A percentile compares a stretch with the other conserved stretches of the same genome.
These are phyloP conservation scores for Apiotrichum brassicae DNA, from an alignment of 1,284 basidiomycete genomes.

Conservation along the genomic window DNA sequence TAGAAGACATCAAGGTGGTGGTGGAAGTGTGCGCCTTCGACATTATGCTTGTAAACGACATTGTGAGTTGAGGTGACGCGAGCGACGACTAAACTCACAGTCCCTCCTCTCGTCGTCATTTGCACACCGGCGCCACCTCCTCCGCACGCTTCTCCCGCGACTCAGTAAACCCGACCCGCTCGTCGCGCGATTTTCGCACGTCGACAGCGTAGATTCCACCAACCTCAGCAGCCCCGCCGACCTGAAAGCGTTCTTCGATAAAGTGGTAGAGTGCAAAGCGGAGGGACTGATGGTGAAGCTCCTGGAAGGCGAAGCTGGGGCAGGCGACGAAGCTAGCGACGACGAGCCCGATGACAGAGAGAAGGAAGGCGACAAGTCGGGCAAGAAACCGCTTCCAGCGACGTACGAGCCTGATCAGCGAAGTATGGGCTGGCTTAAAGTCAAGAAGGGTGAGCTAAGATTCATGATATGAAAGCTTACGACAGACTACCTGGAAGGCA, in stretches of 20 bases:
- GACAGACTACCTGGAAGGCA: slow-evolving; percentile 46
- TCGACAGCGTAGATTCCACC: slow-evolving; percentile 65
- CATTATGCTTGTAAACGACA: slow-evolving; percentile 86
- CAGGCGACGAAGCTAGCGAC: slow-evolving; percentile 26
- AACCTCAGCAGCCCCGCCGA: slow-evolving; percentile 47
- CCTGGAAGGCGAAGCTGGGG: slow-evolving; percentile 44
- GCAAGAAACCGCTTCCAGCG: slow-evolving; percentile 67
- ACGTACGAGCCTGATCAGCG: slow-evolving; percentile 76
- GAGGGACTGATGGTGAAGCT: slow-evolving; percentile 95
- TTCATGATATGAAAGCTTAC: slow-evolving; percentile 53
- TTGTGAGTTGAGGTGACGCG: slow-evolving; percentile 54
- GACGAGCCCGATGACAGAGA: slow-evolving; percentile 13
- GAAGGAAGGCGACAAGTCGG: background rate
- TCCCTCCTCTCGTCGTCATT: slow-evolving; percentile 66
- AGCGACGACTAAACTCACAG: slow-evolving; percentile 44
- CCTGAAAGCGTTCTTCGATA: slow-evolving; percentile 71
- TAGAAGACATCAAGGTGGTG: slow-evolving; percentile 90
- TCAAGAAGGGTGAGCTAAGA: slow-evolving; percentile 57
- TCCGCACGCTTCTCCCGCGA: slow-evolving; percentile 56
- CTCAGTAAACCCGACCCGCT: slow-evolving; percentile 45
- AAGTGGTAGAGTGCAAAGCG: slow-evolving; percentile 71
- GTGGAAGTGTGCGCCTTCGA: slow-evolving; percentile 97
- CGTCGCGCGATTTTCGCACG: slow-evolving; percentile 65
- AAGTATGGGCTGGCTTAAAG: slow-evolving; percentile 65
- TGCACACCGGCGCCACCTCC: slow-evolving; percentile 61